phyloP scores from a whole-genome alignment of 208 protist species.

The Trichomonas gallinae region DNA sequence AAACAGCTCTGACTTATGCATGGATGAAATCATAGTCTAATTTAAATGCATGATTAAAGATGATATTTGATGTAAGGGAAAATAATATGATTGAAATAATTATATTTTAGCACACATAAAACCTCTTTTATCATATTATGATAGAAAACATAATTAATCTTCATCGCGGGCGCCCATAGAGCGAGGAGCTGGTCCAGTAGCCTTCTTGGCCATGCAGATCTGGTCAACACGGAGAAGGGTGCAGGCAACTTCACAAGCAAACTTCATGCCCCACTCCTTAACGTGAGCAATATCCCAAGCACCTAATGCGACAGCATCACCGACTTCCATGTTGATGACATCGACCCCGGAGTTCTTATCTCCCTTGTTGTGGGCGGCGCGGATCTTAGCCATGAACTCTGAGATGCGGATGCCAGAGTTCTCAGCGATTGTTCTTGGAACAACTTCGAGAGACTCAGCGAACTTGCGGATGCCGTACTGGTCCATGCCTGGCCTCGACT shows the following conservation, averaged over 20 bases:
- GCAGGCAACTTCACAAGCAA: neutral
- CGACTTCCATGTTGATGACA: conserved; percentile 42
- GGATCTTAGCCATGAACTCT: conserved; percentile 72
- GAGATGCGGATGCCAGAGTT: conserved; percentile 82
- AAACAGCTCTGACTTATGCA: no score
- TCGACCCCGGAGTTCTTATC: conserved; percentile 71
- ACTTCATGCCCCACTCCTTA: neutral
- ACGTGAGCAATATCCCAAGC: neutral
- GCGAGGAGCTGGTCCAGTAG: neutral
- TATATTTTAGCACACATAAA: no score
- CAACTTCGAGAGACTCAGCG: conserved; percentile 76
- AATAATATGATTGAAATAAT: no score
- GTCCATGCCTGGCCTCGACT: conserved; percentile 57
- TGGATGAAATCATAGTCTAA: no score
- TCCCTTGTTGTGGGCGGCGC: conserved; percentile 67
- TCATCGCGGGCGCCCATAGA: neutral
- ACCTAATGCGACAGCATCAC: neutral
- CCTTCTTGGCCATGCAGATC: neutral
- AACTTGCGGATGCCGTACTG: conserved; percentile 94
- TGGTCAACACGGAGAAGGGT: conserved; percentile 20
- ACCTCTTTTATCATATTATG: no score
- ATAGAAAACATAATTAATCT: neutral
- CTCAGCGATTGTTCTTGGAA: conserved; percentile 89
- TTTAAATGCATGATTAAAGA: no score
- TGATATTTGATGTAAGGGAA: no score